Percentiles rank a stretch among this genome's conserved stretches.
Evolutionary conservation across 768 basidiomycete genomes (phyloP).

Genomic region (Termitomyces sp.): DNA sequence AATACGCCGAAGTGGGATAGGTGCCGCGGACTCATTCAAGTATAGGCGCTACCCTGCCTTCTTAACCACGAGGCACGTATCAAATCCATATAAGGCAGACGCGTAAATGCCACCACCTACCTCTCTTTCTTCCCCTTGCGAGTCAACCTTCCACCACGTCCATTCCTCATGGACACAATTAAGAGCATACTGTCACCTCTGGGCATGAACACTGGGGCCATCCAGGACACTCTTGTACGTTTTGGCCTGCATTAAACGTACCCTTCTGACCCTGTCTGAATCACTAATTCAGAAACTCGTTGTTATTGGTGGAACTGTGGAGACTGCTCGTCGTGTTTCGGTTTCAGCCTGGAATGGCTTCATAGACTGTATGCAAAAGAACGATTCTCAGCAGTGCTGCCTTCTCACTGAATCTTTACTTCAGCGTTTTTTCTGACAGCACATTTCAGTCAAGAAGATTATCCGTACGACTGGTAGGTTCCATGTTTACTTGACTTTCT

Average conservation of each 20-base stretch:
- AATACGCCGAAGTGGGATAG: constrained; percentile 13
- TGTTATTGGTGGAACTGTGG: constrained; percentile 85
- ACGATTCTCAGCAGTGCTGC: neutral
- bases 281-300: constrained; percentile 64
- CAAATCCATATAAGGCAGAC: constrained; percentile 38
- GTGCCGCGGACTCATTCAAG: constrained; percentile 22
- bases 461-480: constrained; percentile 77
- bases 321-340: constrained; percentile 77
- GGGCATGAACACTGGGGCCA: constrained; percentile 58
- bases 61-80: constrained; percentile 36
- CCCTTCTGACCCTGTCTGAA: constrained; percentile 7
- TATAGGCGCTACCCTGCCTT: constrained; percentile 30
- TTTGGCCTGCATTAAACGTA: neutral
- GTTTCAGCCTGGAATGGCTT: constrained; percentile 88
- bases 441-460: constrained; percentile 84
- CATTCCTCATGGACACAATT: constrained; percentile 57
- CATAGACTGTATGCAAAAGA: constrained; percentile 61
- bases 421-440: constrained; percentile 86
- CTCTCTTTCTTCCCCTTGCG: constrained; percentile 26
- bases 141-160: constrained; percentile 12
- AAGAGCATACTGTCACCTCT: constrained; percentile 70
- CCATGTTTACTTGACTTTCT: constrained; percentile 1
- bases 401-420: neutral
- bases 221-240: constrained; percentile 76
- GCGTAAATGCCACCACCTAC: constrained; percentile 31